These are phyloP conservation scores for Termitomyces sp. DNA, from an alignment of 768 basidiomycete genomes.

Conservation along the genomic window DNA sequence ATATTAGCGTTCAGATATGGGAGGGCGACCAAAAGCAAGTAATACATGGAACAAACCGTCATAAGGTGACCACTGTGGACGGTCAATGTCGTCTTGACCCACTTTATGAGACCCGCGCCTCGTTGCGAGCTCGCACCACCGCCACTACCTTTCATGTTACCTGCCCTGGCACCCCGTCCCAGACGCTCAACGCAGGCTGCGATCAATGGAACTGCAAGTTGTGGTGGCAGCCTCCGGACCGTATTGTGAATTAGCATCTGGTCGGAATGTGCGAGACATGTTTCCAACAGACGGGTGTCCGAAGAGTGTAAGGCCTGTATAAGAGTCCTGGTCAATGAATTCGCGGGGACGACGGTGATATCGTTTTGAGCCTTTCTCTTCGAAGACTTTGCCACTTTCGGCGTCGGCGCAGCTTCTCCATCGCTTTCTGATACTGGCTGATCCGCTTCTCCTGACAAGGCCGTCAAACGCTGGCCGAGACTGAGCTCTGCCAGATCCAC, in stretches of 20 bases:
- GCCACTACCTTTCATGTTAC: slow-evolving; percentile 72
- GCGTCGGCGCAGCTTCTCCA: slow-evolving; percentile 25
- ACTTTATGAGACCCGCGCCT: slow-evolving; percentile 62
- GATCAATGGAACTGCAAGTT: slow-evolving; percentile 80
- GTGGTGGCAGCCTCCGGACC: slow-evolving; percentile 78
- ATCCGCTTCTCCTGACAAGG: slow-evolving; percentile 51
- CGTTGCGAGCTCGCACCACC: slow-evolving; percentile 78
- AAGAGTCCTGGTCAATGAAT: slow-evolving; percentile 87
- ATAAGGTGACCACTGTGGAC: slow-evolving; percentile 89
- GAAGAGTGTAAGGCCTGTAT: slow-evolving; percentile 96
- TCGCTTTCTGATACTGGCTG: slow-evolving; percentile 46
- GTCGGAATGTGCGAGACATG: slow-evolving; percentile 82
- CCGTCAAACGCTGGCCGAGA: slow-evolving; percentile 84
- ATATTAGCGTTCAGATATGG: slow-evolving; percentile 11
- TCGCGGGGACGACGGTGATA: slow-evolving; percentile 56
- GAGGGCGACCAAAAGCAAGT: background rate
- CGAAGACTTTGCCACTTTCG: slow-evolving; percentile 22
- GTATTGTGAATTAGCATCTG: slow-evolving; percentile 80
- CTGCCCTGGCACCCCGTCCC: slow-evolving; percentile 66
- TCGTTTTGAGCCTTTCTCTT: slow-evolving; percentile 28
- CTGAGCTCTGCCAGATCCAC: slow-evolving; percentile 87
- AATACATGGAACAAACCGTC: slow-evolving; percentile 52
- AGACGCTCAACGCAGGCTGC: slow-evolving; percentile 87
- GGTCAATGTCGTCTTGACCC: slow-evolving; percentile 78
- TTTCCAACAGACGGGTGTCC: slow-evolving; percentile 82